Percentiles rank a stretch among this genome's conserved stretches.
Conservation (phyloP, 1,139 yeast species). For the Pneumocystis jirovecii region DNA sequence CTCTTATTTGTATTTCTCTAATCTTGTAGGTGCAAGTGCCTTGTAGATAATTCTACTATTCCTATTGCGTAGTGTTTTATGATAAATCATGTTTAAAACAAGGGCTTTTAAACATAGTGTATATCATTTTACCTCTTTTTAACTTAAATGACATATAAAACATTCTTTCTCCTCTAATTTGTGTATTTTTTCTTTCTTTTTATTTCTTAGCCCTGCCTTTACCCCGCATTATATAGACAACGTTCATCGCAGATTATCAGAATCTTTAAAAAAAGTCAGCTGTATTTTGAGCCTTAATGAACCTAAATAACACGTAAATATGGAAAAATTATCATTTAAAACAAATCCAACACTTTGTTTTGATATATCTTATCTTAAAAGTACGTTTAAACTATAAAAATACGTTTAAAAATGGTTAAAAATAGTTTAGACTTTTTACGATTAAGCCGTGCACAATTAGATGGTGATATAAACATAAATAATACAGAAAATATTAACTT, state of each 20-base stretch:
- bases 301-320: neutral
- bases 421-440: neutral
- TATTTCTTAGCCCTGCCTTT: neutral
- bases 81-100: slow-evolving; percentile 19
- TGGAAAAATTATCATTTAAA: neutral
- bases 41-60: neutral
- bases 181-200: neutral
- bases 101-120: slow-evolving; percentile 23
- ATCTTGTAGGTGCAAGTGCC: neutral
- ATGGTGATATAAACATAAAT: neutral
- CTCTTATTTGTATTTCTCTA: neutral
- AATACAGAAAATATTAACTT: neutral
- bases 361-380: neutral
- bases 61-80: neutral
- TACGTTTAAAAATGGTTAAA: neutral
- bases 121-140: no score
- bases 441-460: neutral
- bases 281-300: neutral
- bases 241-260: neutral
- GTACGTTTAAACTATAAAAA: neutral
- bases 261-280: neutral
- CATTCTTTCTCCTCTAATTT: no score
- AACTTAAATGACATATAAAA: neutral
- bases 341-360: neutral
- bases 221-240: neutral